Evolutionary conservation across 306 rosid species (phyloP).

Genomic region (Gleditsia sinensis): DNA sequence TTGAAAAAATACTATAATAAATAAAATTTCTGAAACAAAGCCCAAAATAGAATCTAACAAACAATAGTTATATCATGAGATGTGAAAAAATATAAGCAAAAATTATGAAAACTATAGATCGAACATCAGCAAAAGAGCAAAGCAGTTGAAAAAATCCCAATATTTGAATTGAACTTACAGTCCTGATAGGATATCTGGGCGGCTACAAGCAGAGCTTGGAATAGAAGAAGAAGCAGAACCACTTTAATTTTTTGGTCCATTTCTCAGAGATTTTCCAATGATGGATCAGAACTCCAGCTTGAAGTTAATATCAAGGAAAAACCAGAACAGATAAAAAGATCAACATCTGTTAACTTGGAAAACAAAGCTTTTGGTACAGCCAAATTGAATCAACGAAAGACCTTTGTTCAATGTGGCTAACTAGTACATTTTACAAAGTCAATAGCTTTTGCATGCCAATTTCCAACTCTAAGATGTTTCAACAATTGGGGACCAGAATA

Average conservation of each 20-base stretch:
- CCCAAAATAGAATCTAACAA: background rate
- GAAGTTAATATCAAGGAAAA: constrained; percentile 19
- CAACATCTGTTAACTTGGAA: constrained; percentile 8
- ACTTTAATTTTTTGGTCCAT: constrained; percentile 41
- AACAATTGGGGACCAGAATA: background rate
- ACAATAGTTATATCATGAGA: background rate
- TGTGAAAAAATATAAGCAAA: constrained; percentile 20
- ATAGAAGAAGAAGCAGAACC: constrained; percentile 41
- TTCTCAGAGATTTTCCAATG: constrained; percentile 9
- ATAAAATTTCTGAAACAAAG: background rate
- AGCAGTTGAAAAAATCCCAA: background rate
- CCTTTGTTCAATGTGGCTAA: constrained; percentile 31
- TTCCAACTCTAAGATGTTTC: constrained; percentile 8
- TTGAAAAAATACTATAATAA: background rate
- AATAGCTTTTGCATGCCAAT: constrained; percentile 17
- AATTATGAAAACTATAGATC: constrained; percentile 8
- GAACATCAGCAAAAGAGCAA: background rate
- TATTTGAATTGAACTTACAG: constrained; percentile 43
- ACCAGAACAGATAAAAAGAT: background rate
- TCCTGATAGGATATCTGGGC: constrained; percentile 41
- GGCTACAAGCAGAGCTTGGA: constrained; percentile 44
- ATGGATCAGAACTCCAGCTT: constrained; percentile 3
- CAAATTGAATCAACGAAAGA: constrained; percentile 13
- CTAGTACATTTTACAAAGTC: constrained; percentile 38
- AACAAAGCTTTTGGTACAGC: constrained; percentile 1